Evolutionary conservation across 331 rosid species (phyloP).

Genomic region (Malus hybrid): DNA sequence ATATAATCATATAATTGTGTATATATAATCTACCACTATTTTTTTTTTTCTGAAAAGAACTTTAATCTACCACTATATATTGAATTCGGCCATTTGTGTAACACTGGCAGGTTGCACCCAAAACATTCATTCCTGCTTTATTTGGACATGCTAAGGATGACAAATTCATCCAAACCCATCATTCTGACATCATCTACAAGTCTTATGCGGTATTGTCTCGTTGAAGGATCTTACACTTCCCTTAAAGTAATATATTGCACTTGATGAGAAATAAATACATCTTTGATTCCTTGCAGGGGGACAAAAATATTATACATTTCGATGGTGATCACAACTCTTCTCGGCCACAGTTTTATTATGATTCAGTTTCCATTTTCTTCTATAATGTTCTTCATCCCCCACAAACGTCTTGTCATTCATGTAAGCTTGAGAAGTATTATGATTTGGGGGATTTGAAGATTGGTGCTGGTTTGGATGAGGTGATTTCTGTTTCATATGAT

Average conservation of each 20-base stretch:
- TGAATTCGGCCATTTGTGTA: background rate
- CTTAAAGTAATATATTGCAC: slow-evolving; percentile 5
- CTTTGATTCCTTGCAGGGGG: slow-evolving; percentile 56
- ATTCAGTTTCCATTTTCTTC: slow-evolving; percentile 96
- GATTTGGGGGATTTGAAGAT: slow-evolving; percentile 82
- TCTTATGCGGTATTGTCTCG: slow-evolving; percentile 60
- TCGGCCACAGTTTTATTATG: slow-evolving; percentile 94
- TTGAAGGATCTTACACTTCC: slow-evolving; percentile 17
- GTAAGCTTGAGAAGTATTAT: slow-evolving; percentile 84
- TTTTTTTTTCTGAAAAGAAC: background rate
- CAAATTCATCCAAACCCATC: slow-evolving; percentile 82
- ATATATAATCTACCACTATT: background rate
- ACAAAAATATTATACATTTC: slow-evolving; percentile 80
- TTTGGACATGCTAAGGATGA: slow-evolving; percentile 91
- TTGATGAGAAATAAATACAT: slow-evolving; percentile 11
- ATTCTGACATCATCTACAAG: slow-evolving; percentile 65
- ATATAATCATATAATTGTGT: background rate
- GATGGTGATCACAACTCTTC: slow-evolving; percentile 97
- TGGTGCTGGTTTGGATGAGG: slow-evolving; percentile 82
- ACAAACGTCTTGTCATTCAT: slow-evolving; percentile 41
- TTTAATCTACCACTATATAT: background rate
- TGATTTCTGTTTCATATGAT: slow-evolving; percentile 15
- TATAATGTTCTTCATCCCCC: slow-evolving; percentile 91
- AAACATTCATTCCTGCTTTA: slow-evolving; percentile 89
- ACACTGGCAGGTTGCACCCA: slow-evolving; percentile 65